phyloP scores from a whole-genome alignment of 768 basidiomycete species.

The Boletus bicolor region DNA sequence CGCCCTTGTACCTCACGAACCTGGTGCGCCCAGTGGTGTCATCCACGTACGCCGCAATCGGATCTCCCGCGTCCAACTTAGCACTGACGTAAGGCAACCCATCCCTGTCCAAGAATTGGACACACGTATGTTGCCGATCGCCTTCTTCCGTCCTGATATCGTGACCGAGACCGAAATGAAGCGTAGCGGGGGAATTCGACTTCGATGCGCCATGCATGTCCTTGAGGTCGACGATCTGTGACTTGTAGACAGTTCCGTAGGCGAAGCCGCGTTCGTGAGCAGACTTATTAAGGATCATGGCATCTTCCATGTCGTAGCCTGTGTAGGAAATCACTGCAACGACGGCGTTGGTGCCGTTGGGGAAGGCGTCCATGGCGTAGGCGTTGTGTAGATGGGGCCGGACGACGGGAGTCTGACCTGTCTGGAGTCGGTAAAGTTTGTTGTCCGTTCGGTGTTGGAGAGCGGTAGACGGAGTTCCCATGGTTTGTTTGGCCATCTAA shows the following conservation, averaged over 20 bases:
- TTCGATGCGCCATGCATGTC: conserved; percentile 69
- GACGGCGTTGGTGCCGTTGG: conserved; percentile 96
- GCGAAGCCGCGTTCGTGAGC: conserved; percentile 97
- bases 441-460: conserved; percentile 93
- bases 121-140: conserved; percentile 39
- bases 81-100: conserved; percentile 82
- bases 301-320: conserved; percentile 99
- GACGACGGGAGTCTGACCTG: conserved; percentile 92
- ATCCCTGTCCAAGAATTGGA: conserved; percentile 68
- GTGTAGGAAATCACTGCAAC: conserved; percentile 99
- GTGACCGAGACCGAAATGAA: conserved; percentile 88
- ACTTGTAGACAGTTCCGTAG: conserved; percentile 96
- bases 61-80: conserved; percentile 67
- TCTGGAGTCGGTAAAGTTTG: conserved; percentile 94
- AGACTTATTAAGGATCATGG: conserved; percentile 99
- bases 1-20: conserved; percentile 94
- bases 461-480: conserved; percentile 97
- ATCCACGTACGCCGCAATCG: conserved; percentile 83
- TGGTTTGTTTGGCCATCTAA: conserved; percentile 99
- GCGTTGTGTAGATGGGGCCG: conserved; percentile 88
- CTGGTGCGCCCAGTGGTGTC: conserved; percentile 79
- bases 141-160: conserved; percentile 64
- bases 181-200: conserved; percentile 49
- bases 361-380: conserved; percentile 98
- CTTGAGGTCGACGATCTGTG: conserved; percentile 86